Evolutionary conservation across 768 basidiomycete species (phyloP), one percentile per base, ranked within the genome.

Genomic region (Tricholoma terreum): DNA sequence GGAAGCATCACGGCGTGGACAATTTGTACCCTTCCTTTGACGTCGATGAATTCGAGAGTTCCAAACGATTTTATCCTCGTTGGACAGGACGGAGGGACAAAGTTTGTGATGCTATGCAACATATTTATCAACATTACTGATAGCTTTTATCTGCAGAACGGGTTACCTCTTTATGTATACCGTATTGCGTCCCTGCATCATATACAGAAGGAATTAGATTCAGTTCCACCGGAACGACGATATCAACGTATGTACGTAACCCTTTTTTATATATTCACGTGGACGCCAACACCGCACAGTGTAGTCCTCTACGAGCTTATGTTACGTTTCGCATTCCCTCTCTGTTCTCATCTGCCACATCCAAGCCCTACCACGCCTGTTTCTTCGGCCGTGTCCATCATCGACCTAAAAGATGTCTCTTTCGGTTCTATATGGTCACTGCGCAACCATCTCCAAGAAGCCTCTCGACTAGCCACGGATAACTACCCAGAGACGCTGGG

Each of bases 61-160:
- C 85, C 0, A 80, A 81, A 63, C 73, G 78, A 51, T 88, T 85
- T 59, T 94, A 92, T 71, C 89, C 90, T 1, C 79, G 87, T 31
- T 92, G 89, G 89, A 92, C 89, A 0, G 91, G 90, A 0, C 77
- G 86, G 45, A 75, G 89, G 61, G 87, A 91, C 67, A 89, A 87
- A 75, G 90, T 86, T 61, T 2, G 60, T 31, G 22, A 15, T 22
- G 24, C 19, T 27, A 56, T 35, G 10, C 43, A 52, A 27, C 21
- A 33, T 21, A n/a, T 34, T 17, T 22, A 11, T 22, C 24, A 42
- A 14, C 35, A 33, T 19, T 8, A 19, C 45, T 19, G 38, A 10
- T 15, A 42, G 31, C 24, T 55, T 54, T 33, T 33, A 10, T 31
- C 31, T 42, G 21, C 43, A 90, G 86, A 72, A 81, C 43, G 90